These are phyloP conservation scores for Sungouiozyma intestinalis DNA, from an alignment of 805 yeast genomes.

Conservation along the genomic window DNA sequence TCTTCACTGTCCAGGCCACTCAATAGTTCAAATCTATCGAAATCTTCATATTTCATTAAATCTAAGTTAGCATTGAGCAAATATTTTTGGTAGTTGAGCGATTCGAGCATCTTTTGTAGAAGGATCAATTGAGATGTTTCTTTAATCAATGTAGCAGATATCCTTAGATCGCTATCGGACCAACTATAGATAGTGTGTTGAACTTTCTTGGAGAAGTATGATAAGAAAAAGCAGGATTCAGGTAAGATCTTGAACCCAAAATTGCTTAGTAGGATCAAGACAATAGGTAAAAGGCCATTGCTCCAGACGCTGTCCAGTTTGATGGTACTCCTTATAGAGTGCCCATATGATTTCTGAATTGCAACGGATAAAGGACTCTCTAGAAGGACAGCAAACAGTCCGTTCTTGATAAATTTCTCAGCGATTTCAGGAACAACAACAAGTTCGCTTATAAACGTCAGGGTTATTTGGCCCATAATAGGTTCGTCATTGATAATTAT, in stretches of 20 bases:
- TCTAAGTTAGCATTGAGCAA: constrained; percentile 20
- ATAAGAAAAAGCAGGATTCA: constrained; percentile 53
- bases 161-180: constrained; percentile 36
- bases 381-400: constrained; percentile 54
- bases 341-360: constrained; percentile 55
- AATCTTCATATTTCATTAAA: constrained; percentile 10
- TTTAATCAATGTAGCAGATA: constrained; percentile 43
- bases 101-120: constrained; percentile 46
- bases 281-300: constrained; percentile 66
- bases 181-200: constrained; percentile 55
- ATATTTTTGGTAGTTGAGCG: constrained; percentile 43
- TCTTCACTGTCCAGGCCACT: constrained; percentile 55
- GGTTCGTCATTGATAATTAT: constrained; percentile 53
- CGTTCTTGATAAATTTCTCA: constrained; percentile 50
- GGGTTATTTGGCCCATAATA: constrained; percentile 58
- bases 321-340: not conserved
- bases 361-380: constrained; percentile 64
- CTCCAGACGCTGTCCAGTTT: constrained; percentile 73
- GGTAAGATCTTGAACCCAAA: constrained; percentile 56
- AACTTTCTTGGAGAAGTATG: constrained; percentile 57
- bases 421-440: constrained; percentile 54
- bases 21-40: constrained; percentile 26
- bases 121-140: constrained; percentile 63
- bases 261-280: constrained; percentile 46
- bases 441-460: constrained; percentile 61